Evolutionary conservation across 169 alveolate species (phyloP), one percentile per base, ranked within the genome.

Genomic region (Cryptosporidium bovis): DNA sequence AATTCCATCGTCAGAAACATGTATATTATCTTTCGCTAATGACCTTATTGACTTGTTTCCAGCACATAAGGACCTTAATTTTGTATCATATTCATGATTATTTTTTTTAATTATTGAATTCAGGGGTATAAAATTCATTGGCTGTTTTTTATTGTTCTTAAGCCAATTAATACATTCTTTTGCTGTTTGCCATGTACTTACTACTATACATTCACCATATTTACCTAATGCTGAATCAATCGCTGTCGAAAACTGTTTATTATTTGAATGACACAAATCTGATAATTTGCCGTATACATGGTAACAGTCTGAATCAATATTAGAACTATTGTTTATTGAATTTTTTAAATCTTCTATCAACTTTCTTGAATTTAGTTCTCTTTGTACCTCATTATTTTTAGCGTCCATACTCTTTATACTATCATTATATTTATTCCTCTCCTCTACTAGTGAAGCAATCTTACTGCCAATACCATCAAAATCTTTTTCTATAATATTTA

Each of bases 391-490:
- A 46, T 68, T 69, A 51, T 89, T 90, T 64, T 90, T 92, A 29
- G 84, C 90, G 60, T 92, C 87, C 44, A 90, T 82, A 69, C 83
- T 71, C 51, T 83, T 87, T 8, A 64, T 71, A 83, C 82, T 83
- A 67, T 90, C 92, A 13, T 83, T 71, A 58, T 67, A 83, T 46
- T 51, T 82, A 64, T 84, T 82, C 66, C 91, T 82, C 68, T 87
- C 83, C 64, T 85, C 82, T 7, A 85, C 69, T 40, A 71, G 60
- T 15, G 82, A 83, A 56, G 90, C 91, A 55, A 85, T 85, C 10
- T 77, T 69, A 29, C 34, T 56, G 6, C 84, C 77, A 34, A 85
- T 83, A 27, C 83, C 92, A 64, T 84, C 83, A 67, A 85, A 85
- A 24, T 90, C 87, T 13, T 69, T 20, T 31, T 77, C 84, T 51